A percentile compares a stretch with the other conserved stretches of the same genome.
These are phyloP conservation scores for Debaryomyces fabryi DNA, from an alignment of 1,139 yeast genomes.

Conservation along the genomic window DNA sequence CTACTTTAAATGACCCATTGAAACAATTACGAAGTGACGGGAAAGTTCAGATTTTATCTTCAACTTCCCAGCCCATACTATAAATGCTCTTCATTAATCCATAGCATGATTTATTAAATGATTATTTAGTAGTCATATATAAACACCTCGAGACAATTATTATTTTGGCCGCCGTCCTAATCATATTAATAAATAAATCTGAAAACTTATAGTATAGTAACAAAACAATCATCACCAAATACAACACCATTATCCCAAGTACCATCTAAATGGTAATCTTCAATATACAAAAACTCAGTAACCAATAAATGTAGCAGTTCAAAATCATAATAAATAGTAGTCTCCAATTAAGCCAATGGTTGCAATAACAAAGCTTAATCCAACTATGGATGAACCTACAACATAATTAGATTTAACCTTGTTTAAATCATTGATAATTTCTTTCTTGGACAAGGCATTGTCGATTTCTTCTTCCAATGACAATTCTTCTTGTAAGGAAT, in stretches of 20 bases:
- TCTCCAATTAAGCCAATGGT: slow-evolving; percentile 54
- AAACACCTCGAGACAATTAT: background rate
- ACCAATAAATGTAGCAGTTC: background rate
- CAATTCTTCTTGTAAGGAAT: slow-evolving; percentile 19
- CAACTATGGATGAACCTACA: slow-evolving; percentile 42
- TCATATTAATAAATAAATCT: background rate
- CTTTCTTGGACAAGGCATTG: slow-evolving; percentile 44
- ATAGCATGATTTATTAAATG: slow-evolving; percentile 1
- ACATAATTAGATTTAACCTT: slow-evolving; percentile 33
- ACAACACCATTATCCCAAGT: slow-evolving; percentile 2
- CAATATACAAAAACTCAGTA: background rate
- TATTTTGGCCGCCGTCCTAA: slow-evolving; percentile 1
- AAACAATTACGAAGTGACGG: no score
- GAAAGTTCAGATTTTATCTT: background rate
- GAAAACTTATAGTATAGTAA: background rate
- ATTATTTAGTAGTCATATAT: slow-evolving; percentile 2
- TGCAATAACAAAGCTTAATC: slow-evolving; percentile 45
- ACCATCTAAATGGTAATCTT: background rate
- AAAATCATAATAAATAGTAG: slow-evolving; percentile 24
- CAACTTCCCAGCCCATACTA: background rate
- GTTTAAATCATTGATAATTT: slow-evolving; percentile 35
- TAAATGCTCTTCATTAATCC: background rate
- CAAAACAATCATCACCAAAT: slow-evolving; percentile 3
- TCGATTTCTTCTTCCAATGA: slow-evolving; percentile 47
- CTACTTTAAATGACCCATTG: no score